Evolutionary conservation across 495 filamentous ascomycete species (phyloP).

Genomic region (Hypomontagnella submonticulosa): DNA sequence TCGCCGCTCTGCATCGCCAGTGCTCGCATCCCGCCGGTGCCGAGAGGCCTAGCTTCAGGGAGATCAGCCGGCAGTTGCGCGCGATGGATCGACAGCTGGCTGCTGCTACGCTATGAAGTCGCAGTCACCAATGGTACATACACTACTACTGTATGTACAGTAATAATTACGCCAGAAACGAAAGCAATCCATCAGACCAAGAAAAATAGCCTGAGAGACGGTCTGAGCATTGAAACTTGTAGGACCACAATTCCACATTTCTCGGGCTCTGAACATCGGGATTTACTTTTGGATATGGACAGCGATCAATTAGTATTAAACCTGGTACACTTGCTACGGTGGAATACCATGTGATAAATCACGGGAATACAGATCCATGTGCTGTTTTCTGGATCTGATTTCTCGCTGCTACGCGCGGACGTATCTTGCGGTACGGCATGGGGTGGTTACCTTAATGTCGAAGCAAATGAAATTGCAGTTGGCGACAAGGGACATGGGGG

Average conservation of each 20-base stretch:
- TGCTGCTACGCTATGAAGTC: conserved; percentile 19
- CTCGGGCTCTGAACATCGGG: conserved; percentile 34
- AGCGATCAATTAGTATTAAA: neutral
- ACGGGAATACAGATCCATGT: conserved; percentile 29
- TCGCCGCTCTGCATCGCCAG: conserved; percentile 36
- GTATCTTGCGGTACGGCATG: conserved; percentile 28
- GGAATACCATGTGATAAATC: conserved; percentile 10
- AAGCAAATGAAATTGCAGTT: conserved; percentile 20
- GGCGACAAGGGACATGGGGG: conserved; percentile 12
- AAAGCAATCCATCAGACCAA: neutral
- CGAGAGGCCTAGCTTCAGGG: conserved; percentile 28
- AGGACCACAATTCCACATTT: conserved; percentile 18
- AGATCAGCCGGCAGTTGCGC: conserved; percentile 42
- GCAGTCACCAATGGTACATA: conserved; percentile 29
- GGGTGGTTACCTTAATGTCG: conserved; percentile 24
- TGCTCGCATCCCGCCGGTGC: conserved; percentile 28
- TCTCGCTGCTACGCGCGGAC: neutral
- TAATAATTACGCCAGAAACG: neutral
- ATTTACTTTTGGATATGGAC: conserved; percentile 11
- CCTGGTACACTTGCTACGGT: conserved; percentile 1
- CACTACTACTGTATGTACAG: too few species aligned
- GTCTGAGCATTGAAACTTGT: conserved; percentile 12
- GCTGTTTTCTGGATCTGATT: neutral
- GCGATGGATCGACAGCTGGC: conserved; percentile 29
- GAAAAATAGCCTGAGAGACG: conserved; percentile 7